phyloP scores from a whole-genome alignment of 768 basidiomycete species.

The Panaeolus cyanescens region DNA sequence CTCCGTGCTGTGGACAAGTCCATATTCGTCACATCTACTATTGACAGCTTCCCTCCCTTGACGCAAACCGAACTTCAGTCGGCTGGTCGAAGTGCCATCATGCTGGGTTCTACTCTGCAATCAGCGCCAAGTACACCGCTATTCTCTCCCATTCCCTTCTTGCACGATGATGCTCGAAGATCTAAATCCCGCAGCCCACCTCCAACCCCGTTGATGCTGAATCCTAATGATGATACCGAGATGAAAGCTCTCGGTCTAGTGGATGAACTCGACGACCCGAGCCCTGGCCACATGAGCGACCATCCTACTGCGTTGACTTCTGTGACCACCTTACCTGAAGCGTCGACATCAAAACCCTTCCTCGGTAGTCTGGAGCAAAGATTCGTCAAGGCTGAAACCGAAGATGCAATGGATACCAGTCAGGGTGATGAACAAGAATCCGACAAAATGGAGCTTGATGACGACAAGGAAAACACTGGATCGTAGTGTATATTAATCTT shows the following conservation, averaged over 20 bases:
- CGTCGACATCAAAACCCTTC: slow-evolving; percentile 43
- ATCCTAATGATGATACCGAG: slow-evolving; percentile 35
- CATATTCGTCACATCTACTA: slow-evolving; percentile 81
- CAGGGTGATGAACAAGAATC: slow-evolving; percentile 31
- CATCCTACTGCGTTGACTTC: slow-evolving; percentile 71
- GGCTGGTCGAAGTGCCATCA: slow-evolving; percentile 40
- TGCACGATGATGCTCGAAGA: slow-evolving; percentile 80
- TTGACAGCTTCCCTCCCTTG: slow-evolving; percentile 65
- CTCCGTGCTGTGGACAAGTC: slow-evolving; percentile 84
- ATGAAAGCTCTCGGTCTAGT: slow-evolving; percentile 72
- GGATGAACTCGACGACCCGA: slow-evolving; percentile 84
- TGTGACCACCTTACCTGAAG: slow-evolving; percentile 47
- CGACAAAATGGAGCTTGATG: slow-evolving; percentile 50
- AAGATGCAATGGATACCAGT: slow-evolving; percentile 29
- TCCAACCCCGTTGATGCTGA: slow-evolving; percentile 67
- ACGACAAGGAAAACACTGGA: slow-evolving; percentile 54
- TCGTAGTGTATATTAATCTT: slow-evolving; percentile 20
- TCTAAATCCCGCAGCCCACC: slow-evolving; percentile 81
- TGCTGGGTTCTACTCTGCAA: slow-evolving; percentile 47
- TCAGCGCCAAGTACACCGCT: slow-evolving; percentile 76
- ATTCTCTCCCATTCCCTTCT: slow-evolving; percentile 87
- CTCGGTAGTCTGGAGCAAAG: slow-evolving; percentile 59
- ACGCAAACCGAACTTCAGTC: slow-evolving; percentile 39
- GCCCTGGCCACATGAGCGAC: slow-evolving; percentile 83
- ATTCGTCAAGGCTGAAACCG: slow-evolving; percentile 61